Base-by-base conservation (phyloP, 495 filamentous ascomycete species). In the Barbatosphaeria neglecta region DNA sequence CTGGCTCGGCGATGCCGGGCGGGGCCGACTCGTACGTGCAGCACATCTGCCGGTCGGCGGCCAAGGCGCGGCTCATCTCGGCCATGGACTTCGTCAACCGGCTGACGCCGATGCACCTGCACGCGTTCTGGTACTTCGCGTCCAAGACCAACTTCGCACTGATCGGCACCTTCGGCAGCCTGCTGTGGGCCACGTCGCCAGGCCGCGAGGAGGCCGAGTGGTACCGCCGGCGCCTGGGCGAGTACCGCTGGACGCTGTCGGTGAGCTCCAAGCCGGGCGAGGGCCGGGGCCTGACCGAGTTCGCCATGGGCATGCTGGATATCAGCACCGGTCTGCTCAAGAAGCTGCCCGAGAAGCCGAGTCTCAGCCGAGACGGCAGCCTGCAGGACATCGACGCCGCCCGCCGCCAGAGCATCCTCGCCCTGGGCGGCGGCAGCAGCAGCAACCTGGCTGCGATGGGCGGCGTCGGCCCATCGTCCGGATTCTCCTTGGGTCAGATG, bases 151-250 rank as follows among this genome's bases (percentile, higher is more conserved):
- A 87, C 60, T 87, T 88, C 61, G 83, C 84, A 0, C 72, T 90
- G 27, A 86, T 90, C 50, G 85, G 84, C 43, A 87, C 83, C 1
- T 90, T 90, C 53, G 84, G 84, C 22, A 77, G 72, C 2, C 75
- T 97, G 6, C 76, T 98, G 0, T 89, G 86, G 74, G 86, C 90
- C 22, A 92, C 88, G 0, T 81, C 83, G 0, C 90, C 90, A 0
- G 85, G 82, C 10, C 73, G 77, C 17, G 90, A 97, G 62, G 92
- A 98, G 64, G 87, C 86, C 4, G 88, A 93, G n/a, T 98, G 95
- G 74, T 98, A 98, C 65, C 79, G 84, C 18, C 73, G 83, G 2
- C 70, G 92, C 3, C 70, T 96, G 10, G 79, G 79, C 48, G 92
- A 98, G 69, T 96, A 95, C 60, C 72, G 87, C 39, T 98, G 92